Evolutionary conservation across 257 asterid species (phyloP), one percentile per base, ranked within the genome.

Genomic region (Solanum chiquidenum): DNA sequence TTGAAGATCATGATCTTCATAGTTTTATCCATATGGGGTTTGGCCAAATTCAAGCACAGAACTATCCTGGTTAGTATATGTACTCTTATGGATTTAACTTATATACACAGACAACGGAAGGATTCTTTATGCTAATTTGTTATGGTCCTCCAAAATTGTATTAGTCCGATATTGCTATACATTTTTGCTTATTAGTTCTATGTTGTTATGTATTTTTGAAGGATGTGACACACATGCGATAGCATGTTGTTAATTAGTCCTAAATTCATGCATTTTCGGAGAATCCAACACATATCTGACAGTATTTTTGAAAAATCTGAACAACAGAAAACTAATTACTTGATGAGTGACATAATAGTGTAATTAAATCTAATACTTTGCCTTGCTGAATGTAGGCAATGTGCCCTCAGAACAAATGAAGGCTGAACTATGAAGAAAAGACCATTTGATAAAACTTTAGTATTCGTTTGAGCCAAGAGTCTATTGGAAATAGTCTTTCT

Each of bases 11-110:
- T 86, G 99, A 96, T 89, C 96, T 96, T 79, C 98, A 95, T 12
- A 93, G 94, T 88, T 87, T 96, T 86, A 95, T 94, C 87, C 98
- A 93, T 89, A 95, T 95, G 98, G 98, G 98, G 0, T 93, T 92
- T 77, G 91, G 95, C 79, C 96, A 94, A 94, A 91, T 92, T 88
- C 94, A 92, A 85, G 13, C 91, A 55, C 95, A 93, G 71, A 91
- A 82, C 83, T 90, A 91, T 88, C 94, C 89, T 60, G 98, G 98
- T 96, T 44, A 83, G 98, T 91, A 35, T 29, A 80, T 91, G 35
- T 18, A 80, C 6, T 49, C 29, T 29, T 31, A 5, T 4, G 40
- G 11, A 80, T 80, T 79, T 80, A 44, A 80, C 66, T 80, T 46
- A 80, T 80, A 80, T 9, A 80, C 18, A 27, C 16, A 1, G 27